phyloP scores from a whole-genome alignment of 306 rosid genomes.

The Trifolium repens region DNA sequence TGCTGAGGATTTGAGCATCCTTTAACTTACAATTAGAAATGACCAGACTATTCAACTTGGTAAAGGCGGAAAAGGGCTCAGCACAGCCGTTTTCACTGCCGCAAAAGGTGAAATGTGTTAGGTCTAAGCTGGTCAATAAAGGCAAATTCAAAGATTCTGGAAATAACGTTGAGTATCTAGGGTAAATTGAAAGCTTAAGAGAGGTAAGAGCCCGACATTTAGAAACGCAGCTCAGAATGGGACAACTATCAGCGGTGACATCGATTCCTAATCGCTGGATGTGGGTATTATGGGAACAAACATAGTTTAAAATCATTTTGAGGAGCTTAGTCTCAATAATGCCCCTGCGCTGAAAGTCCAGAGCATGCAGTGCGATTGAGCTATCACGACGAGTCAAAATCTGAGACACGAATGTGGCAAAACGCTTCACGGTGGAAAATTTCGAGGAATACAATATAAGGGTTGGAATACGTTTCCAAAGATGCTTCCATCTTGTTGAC shows the following conservation, averaged over 20 bases:
- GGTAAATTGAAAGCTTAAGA: no score
- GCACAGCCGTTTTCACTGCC: neutral
- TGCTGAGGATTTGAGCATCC: neutral
- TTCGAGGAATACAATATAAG: neutral
- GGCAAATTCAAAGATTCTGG: conserved; percentile 3
- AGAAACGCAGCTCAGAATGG: no score
- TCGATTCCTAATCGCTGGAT: no score
- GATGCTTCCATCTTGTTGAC: conserved; percentile 31
- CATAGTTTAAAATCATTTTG: no score
- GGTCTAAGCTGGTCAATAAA: neutral
- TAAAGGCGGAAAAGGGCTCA: neutral
- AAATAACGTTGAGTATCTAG: neutral
- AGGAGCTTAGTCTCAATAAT: no score
- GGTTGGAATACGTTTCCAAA: conserved; percentile 24
- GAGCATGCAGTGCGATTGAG: neutral
- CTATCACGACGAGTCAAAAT: neutral
- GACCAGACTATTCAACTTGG: neutral
- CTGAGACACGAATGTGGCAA: neutral
- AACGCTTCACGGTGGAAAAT: neutral
- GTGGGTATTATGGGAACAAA: no score
- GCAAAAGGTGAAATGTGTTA: neutral
- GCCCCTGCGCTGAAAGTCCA: neutral
- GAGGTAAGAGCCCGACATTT: no score
- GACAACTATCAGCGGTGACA: no score
- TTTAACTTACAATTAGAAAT: neutral